Evolutionary conservation across 148 eudicot genomes (phyloP).

Genomic region (Diospyros lotus): DNA sequence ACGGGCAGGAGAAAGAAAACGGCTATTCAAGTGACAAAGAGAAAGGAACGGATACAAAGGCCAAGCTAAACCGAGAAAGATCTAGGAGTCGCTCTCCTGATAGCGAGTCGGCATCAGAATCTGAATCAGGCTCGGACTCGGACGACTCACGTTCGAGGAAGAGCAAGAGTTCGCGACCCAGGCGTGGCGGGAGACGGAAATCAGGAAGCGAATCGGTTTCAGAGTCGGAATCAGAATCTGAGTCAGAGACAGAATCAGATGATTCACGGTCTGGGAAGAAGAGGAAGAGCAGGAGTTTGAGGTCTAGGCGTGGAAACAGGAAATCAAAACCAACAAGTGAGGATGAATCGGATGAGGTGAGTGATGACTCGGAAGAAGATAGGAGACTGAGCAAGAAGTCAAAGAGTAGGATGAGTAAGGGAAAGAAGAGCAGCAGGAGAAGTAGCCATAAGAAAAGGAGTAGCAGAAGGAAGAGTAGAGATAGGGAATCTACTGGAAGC

Average conservation of each 20-base stretch:
- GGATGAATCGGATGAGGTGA: constrained; percentile 35
- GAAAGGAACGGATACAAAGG: constrained; percentile 7
- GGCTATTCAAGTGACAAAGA: constrained; percentile 10
- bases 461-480: constrained; percentile 25
- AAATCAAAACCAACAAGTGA: constrained; percentile 27
- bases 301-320: constrained; percentile 38
- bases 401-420: constrained; percentile 22
- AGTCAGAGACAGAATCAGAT: constrained; percentile 25
- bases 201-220: constrained; percentile 17
- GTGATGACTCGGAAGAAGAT: constrained; percentile 42
- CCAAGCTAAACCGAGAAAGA: background rate
- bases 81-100: background rate
- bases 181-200: constrained; percentile 30
- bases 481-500: constrained; percentile 17
- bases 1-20: constrained; percentile 22
- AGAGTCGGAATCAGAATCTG: constrained; percentile 28
- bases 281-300: constrained; percentile 30
- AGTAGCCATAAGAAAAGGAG: constrained; percentile 32
- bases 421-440: constrained; percentile 30
- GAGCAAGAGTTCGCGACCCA: constrained; percentile 33
- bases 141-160: constrained; percentile 22
- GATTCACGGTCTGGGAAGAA: constrained; percentile 35
- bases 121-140: constrained; percentile 15
- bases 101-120: background rate
- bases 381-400: constrained; percentile 35